phyloP scores from a whole-genome alignment of 148 eudicot genomes.

The Heliosperma pusillum region DNA sequence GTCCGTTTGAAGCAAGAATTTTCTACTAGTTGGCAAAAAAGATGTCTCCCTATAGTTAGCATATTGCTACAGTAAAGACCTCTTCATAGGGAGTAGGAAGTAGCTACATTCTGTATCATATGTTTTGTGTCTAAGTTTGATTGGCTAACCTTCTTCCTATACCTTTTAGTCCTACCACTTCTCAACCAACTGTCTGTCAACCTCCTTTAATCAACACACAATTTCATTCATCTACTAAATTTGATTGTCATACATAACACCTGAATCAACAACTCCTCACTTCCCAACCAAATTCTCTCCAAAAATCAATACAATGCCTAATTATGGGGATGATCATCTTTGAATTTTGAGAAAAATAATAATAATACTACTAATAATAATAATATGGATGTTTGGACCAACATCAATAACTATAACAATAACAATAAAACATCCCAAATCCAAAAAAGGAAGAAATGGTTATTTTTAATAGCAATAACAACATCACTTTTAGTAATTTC shows the following conservation, averaged over 20 bases:
- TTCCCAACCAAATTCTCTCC: background rate
- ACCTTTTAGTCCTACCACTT: background rate
- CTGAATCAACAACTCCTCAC: conserved; percentile 24
- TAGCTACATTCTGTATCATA: too few species aligned
- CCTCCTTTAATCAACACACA: conserved; percentile 1
- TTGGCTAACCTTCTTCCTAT: background rate
- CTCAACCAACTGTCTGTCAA: conserved; percentile 18
- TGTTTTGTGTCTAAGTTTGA: background rate
- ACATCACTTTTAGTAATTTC: conserved; percentile 36
- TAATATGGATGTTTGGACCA: conserved; percentile 25
- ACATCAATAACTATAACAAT: too few species aligned
- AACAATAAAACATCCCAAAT: conserved; percentile 34
- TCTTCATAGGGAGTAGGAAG: too few species aligned
- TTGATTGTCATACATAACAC: conserved; percentile 23
- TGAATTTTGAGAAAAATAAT: background rate
- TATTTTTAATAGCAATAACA: conserved; percentile 28
- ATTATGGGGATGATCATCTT: too few species aligned
- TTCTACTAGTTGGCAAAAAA: too few species aligned
- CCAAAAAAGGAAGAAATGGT: conserved; percentile 46
- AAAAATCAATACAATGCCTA: background rate
- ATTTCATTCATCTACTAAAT: background rate
- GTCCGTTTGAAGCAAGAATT: too few species aligned
- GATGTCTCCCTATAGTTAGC: too few species aligned
- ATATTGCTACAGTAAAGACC: too few species aligned
- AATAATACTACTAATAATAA: background rate